Evolutionary conservation across 441 rosid species (phyloP), one percentile per base, ranked within the genome.

Genomic region (Omphalea diandra): DNA sequence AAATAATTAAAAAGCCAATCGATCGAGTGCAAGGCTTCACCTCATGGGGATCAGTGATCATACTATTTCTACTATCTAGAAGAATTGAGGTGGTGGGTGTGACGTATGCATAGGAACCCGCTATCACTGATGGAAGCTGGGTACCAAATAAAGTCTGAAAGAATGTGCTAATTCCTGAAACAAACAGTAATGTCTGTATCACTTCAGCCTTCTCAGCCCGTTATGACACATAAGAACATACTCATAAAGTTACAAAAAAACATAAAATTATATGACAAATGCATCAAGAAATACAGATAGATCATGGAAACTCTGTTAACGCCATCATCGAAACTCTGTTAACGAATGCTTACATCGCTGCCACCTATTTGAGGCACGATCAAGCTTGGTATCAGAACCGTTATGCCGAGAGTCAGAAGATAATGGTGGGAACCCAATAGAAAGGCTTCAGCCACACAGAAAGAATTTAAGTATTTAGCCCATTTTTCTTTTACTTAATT

Each of bases 331-430:
- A n/a, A n/a, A n/a, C n/a, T n/a, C n/a, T 11, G 68, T 5, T 24
- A 49, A 14, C 5, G 4, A 46, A 63, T 52, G 52, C 88, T 82
- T 84, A 90, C 94, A 76, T 81, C 74, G 20, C 86, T 82, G 58
- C 94, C 96, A 43, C 96, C 93, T 96, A 90, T 92, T 68, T 75
- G 83, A 80, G 96, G 96, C 69, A 92, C 94, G 40, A 92, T 63
- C 32, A 89, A 55, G 83, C 79, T 84, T 17, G 94, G 94, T 65
- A 90, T 83, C 62, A 92, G 65, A 69, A 90, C 90, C 4, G 88
- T 86, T 6, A 88, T 76, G 52, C 98, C 96, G 40, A 90, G 87
- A 62, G 83, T 87, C 75, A 88, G 68, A 60, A 90, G 63, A 75
- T 90, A 90, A 76, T 88, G 94, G 67, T 87, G 93, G 69, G 90